phyloP scores from a whole-genome alignment of 257 asterid genomes.

The Solanum habrochaites region DNA sequence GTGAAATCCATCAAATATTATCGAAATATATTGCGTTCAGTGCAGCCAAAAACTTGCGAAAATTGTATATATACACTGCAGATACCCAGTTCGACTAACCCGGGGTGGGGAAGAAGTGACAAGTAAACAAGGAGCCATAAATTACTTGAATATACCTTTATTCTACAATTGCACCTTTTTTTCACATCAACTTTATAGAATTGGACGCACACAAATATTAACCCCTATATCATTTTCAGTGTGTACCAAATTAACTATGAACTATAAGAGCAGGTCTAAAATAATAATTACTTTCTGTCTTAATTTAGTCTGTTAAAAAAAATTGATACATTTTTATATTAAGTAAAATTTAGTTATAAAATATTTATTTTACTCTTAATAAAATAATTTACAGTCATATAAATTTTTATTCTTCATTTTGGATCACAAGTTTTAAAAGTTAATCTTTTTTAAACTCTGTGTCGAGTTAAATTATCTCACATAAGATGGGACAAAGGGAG shows the following conservation, averaged over 20 bases:
- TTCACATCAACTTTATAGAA: background rate
- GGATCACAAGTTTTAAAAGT: too few species aligned
- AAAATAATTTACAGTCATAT: too few species aligned
- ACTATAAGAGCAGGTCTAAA: background rate
- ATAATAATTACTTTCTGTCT: too few species aligned
- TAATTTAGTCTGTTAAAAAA: too few species aligned
- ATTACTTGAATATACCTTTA: background rate
- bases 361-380: too few species aligned
- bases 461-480: too few species aligned
- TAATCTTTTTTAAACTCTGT: too few species aligned
- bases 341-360: too few species aligned
- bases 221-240: background rate
- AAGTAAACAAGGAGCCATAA: background rate
- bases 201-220: background rate
- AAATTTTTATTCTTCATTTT: too few species aligned
- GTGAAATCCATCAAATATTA: background rate
- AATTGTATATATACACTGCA: background rate
- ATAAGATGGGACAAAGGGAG: too few species aligned
- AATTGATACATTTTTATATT: too few species aligned
- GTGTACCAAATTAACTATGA: background rate
- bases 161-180: background rate
- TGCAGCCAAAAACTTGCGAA: background rate
- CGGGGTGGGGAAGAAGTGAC: background rate
- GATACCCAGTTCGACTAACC: background rate
- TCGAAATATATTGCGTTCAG: background rate